phyloP scores from a whole-genome alignment of 805 yeast species.

The Pichia kluyveri region DNA sequence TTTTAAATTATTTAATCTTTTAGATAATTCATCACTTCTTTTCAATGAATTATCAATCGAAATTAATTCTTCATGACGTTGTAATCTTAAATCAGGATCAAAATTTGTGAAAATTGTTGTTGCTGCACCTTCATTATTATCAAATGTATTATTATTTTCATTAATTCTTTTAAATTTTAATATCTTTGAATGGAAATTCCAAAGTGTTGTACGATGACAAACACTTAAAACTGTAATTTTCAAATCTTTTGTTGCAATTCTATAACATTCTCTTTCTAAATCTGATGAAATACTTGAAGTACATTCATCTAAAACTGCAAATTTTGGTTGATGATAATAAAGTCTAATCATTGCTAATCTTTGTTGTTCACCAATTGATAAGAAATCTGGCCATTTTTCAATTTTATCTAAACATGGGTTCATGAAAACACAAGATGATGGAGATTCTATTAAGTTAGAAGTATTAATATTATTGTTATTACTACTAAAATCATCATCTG shows the following conservation, averaged over 20 bases:
- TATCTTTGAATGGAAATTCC: constrained; percentile 83
- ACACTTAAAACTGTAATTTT: constrained; percentile 83
- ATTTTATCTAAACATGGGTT: constrained; percentile 51
- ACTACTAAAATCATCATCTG: constrained; percentile 8
- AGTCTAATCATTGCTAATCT: constrained; percentile 87
- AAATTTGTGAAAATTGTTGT: constrained; percentile 38
- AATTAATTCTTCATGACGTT: constrained; percentile 70
- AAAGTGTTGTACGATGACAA: constrained; percentile 84
- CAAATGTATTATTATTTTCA: constrained; percentile 27
- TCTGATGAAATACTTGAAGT: constrained; percentile 90
- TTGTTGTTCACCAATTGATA: constrained; percentile 89
- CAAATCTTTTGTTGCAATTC: constrained; percentile 60
- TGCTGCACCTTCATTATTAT: constrained; percentile 8
- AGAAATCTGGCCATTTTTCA: constrained; percentile 81
- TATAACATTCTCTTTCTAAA: constrained; percentile 83
- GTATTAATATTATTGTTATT: not conserved
- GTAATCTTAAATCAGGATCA: constrained; percentile 64
- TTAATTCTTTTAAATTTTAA: constrained; percentile 45
- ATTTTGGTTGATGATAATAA: constrained; percentile 83
- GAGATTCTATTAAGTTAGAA: not conserved
- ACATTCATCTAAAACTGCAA: constrained; percentile 93
- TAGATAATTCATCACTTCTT: constrained; percentile 57
- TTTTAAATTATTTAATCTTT: constrained; percentile 56
- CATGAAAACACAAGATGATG: constrained; percentile 9
- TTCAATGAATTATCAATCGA: constrained; percentile 62